These are phyloP conservation scores for Debaryomycetaceae sp. DNA, from an alignment of 1,139 yeast species.

Conservation along the genomic window DNA sequence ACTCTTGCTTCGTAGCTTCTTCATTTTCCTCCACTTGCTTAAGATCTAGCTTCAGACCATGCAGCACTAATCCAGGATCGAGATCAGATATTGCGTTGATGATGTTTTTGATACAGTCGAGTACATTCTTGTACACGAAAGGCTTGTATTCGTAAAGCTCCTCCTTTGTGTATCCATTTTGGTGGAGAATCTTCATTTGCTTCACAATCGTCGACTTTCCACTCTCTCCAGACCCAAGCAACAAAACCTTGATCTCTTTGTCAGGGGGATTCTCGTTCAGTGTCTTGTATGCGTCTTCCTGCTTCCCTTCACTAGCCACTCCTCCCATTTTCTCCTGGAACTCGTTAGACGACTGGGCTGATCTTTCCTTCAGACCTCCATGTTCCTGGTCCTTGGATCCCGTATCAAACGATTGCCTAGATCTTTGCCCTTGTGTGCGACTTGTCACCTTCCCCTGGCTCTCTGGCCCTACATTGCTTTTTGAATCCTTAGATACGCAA, in stretches of 20 bases:
- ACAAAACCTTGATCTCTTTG: constrained; percentile 57
- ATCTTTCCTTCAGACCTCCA: constrained; percentile 9
- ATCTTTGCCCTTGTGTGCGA: constrained; percentile 7
- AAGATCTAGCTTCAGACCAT: constrained; percentile 24
- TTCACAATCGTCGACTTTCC: constrained; percentile 77
- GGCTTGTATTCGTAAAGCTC: constrained; percentile 67
- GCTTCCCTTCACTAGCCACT: constrained; percentile 1
- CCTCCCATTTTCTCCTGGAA: constrained; percentile 2
- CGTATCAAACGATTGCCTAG: neutral
- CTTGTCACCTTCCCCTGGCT: constrained; percentile 11
- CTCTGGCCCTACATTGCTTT: constrained; percentile 1
- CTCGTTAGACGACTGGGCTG: constrained; percentile 18
- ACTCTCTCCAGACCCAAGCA: constrained; percentile 77
- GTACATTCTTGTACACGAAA: constrained; percentile 62
- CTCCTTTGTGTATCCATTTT: constrained; percentile 62
- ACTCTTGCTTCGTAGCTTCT: constrained; percentile 5
- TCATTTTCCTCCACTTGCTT: constrained; percentile 4
- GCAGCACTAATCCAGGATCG: constrained; percentile 47
- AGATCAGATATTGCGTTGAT: constrained; percentile 55
- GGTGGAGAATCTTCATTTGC: constrained; percentile 72
- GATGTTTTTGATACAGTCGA: constrained; percentile 63
- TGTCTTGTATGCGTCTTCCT: neutral
- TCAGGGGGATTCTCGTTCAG: constrained; percentile 6
- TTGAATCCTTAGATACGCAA: constrained; percentile 26
- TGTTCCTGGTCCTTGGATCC: constrained; percentile 9